phyloP scores from a whole-genome alignment of 768 basidiomycete species.

The Chalciporus pseudorubinellus region DNA sequence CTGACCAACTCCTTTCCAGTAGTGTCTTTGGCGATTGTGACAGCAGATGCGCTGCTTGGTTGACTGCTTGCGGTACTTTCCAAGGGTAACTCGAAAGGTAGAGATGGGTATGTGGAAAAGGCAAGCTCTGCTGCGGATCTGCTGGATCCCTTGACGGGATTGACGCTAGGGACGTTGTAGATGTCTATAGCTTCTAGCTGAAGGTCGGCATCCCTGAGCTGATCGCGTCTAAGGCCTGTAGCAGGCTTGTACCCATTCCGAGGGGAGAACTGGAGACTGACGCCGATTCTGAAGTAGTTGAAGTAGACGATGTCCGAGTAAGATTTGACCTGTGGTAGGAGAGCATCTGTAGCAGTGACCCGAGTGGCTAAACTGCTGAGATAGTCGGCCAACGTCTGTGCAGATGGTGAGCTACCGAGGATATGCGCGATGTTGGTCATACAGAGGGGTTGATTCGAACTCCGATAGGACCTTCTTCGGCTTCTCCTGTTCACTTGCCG shows the following conservation, averaged over 20 bases:
- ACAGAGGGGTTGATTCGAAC: conserved; percentile 11
- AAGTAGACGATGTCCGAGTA: conserved; percentile 85
- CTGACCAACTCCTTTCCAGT: conserved; percentile 78
- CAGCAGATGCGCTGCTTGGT: conserved; percentile 34
- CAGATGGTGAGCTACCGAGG: conserved; percentile 52
- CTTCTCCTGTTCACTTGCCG: conserved; percentile 8
- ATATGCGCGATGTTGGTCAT: conserved; percentile 36
- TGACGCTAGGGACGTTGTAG: conserved; percentile 58
- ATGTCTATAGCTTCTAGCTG: conserved; percentile 74
- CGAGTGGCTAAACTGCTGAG: conserved; percentile 38
- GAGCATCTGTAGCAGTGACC: conserved; percentile 18
- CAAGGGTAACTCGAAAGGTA: conserved; percentile 51
- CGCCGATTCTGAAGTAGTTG: conserved; percentile 75
- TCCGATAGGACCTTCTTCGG: conserved; percentile 19
- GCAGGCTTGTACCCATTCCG: conserved; percentile 59
- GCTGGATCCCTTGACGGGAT: conserved; percentile 35
- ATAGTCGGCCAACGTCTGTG: conserved; percentile 42
- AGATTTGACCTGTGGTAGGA: conserved; percentile 63
- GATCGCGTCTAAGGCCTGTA: conserved; percentile 41
- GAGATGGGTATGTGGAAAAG: conserved; percentile 56
- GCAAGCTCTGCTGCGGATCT: conserved; percentile 49
- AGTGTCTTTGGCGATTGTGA: conserved; percentile 48
- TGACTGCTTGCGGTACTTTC: conserved; percentile 14
- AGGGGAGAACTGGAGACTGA: conserved; percentile 79
- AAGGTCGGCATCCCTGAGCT: conserved; percentile 51